Evolutionary conservation across 78 protist species (phyloP), one percentile per base, ranked within the genome.

Genomic region (Tieghemostelium lacteum): DNA sequence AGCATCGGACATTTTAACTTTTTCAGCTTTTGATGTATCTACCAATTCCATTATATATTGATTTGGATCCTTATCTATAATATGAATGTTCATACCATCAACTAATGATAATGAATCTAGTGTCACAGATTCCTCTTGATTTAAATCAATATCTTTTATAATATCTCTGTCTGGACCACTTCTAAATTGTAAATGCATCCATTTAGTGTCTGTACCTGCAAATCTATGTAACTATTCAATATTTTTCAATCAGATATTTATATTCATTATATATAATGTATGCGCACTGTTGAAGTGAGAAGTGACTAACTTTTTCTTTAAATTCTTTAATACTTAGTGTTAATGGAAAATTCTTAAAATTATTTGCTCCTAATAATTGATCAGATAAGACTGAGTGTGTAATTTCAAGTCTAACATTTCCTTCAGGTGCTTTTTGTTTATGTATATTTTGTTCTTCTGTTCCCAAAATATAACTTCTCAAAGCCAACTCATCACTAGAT

Each of bases 1-100:
- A 40, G 80, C 98, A 14, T 96, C 98, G 0, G 96, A 69, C 63
- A 96, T 95, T 39, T 57, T 88, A 60, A 66, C 92, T 57, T 91
- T 93, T 66, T 83, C 42, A 31, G 75, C 85, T 33, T 71, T 76
- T 6, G 63, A 20, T 4, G 88, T 86, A 72, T 96, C 96, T 64
- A 86, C 85, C 29, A 88, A 75, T 0, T 34, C 49, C 1, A 76
- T 86, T 1, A 80, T 73, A 1, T 62, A 74, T 3, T 69, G 16
- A 66, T 65, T 55, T 20, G 97, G 95, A 39, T 93, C 89, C 0
- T 76, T 75, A 80, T 96, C 97, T 29, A 92, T 63, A 45, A 93
- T 86, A 34, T 92, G 94, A 31, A 95, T 49, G 31, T 70, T 78
- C 28, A 52, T 55, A 16, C 75, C 87, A 50, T 77, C 87, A 5